Base-by-base conservation (phyloP, 441 rosid species). In the Raphanus hybrid region DNA sequence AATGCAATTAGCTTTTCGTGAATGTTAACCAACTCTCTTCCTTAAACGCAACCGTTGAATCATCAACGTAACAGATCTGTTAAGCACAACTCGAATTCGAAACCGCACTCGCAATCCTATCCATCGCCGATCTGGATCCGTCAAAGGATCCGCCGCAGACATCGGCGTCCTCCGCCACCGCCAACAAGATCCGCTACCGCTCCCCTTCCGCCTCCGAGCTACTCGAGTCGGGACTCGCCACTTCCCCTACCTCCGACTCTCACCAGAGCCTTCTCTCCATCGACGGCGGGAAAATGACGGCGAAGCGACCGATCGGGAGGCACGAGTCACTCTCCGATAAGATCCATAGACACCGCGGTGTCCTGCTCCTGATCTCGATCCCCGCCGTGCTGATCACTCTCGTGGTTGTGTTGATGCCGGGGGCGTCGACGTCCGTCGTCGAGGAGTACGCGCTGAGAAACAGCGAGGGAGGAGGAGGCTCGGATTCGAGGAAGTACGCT, bases 161-260 rank as follows among this genome's bases (percentile, higher is more conserved):
- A 65, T 83, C 90, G 67, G 86, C 85, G 77, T 48, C 86, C 52
- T 72, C 97, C 84, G 79, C 92, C 76, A 60, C 89, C 80, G 82
- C 80, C 20, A 87, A 86, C 88, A 96, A 87, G 91, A 91, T 95
- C 93, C 96, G 99, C 12, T 93, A 90, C 87, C 90, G 97, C 37
- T 81, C 98, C 2, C 94, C 96, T 14, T 95, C 98, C 59, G 89
- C 97, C 59, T 81, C 96, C 18, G 97, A 93, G 77, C 92, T 95
- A 27, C 85, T 85, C 6, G 97, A 90, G 68, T 65, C 87, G 69
- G 90, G 88, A 67, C 29, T 80, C 37, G 64, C 81, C 52, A 32
- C 75, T 61, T 72, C 82, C 62, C 80, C 86, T 26, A 71, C 82
- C 52, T 72, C 78, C 48, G 75, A 83, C 57, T 64, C 80, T 62